phyloP scores from a whole-genome alignment of 192 early-diverging fungal species.

The Lobosporangium transversale region DNA sequence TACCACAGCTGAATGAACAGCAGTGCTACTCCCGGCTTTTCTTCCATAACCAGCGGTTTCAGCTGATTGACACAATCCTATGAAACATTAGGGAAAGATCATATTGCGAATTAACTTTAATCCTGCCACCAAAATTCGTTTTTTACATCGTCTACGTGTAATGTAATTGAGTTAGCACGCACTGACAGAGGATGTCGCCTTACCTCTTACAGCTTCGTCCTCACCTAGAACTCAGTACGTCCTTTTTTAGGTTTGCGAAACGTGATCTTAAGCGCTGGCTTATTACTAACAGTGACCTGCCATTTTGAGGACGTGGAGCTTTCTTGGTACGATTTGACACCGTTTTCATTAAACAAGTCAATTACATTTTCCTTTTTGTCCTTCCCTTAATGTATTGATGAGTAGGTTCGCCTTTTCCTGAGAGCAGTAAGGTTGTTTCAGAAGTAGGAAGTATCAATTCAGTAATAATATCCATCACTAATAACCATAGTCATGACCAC shows the following conservation, averaged over 20 bases:
- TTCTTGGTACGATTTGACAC: slow-evolving; percentile 12
- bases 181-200: neutral
- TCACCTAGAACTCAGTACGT: slow-evolving; percentile 2
- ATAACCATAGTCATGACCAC: neutral
- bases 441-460: neutral
- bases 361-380: neutral
- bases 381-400: neutral
- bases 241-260: too few species aligned
- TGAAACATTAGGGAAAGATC: too few species aligned
- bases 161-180: too few species aligned
- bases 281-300: neutral
- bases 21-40: neutral
- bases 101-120: neutral
- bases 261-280: too few species aligned
- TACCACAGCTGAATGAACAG: neutral
- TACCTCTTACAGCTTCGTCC: neutral
- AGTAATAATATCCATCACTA: neutral
- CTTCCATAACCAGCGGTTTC: neutral
- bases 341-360: slow-evolving; percentile 2
- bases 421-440: slow-evolving; percentile 3
- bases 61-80: too few species aligned
- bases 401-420: neutral
- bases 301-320: slow-evolving; percentile 12
- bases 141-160: too few species aligned
- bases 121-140: neutral